Conservation (phyloP, 2,329 filamentous ascomycete species). For the Colletotrichum chrysophilum region DNA sequence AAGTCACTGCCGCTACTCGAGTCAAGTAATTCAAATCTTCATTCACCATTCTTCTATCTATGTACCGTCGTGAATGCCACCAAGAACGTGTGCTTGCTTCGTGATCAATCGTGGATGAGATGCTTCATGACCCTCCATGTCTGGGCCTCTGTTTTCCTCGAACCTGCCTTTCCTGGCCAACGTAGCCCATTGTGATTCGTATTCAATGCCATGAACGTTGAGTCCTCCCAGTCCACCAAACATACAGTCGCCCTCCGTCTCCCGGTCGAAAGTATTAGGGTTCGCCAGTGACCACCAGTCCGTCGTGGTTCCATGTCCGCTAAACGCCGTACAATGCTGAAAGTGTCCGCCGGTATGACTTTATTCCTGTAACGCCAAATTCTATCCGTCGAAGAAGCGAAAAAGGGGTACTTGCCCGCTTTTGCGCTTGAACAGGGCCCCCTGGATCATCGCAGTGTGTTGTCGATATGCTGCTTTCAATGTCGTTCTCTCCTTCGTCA, state of each 20-base stretch:
- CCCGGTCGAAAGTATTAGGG: neutral
- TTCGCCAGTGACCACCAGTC: neutral
- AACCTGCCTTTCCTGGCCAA: neutral
- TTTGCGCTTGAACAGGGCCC: neutral
- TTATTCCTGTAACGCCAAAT: constrained; percentile 4
- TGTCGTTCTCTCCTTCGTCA: neutral
- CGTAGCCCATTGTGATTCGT: neutral
- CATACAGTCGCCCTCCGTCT: neutral
- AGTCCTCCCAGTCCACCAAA: neutral
- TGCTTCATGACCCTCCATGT: neutral
- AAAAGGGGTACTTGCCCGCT: neutral
- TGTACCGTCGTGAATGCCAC: neutral
- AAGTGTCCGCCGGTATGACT: neutral
- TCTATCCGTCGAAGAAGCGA: neutral
- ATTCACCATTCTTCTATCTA: neutral
- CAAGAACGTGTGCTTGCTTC: neutral
- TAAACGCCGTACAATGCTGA: constrained; percentile 24
- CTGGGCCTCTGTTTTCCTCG: neutral
- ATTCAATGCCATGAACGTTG: neutral
- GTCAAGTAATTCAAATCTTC: neutral
- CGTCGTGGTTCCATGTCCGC: neutral
- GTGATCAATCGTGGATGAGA: neutral
- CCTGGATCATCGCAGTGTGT: neutral
- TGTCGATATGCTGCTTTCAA: neutral
- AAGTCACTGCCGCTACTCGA: neutral